Base-by-base conservation (phyloP, 2,329 filamentous ascomycete species). In the Bipolaris gigantea region DNA sequence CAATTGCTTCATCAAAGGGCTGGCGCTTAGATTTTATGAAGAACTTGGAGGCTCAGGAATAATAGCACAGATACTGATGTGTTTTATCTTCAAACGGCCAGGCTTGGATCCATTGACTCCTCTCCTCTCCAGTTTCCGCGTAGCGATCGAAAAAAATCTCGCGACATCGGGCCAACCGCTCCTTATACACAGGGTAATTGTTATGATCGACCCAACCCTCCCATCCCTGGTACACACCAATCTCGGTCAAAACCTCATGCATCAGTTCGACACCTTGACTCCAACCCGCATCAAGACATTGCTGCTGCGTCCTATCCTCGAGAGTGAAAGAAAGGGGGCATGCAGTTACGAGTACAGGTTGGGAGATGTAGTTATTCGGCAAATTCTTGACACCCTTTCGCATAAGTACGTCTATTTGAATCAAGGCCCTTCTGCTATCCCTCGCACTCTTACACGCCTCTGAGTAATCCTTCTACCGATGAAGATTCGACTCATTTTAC, bases 171-270 rank as follows among this genome's bases (percentile, higher is more conserved):
- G 53, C 46, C 41, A 63, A 50, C 33, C 58, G 56, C 53, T 63
- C 60, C 52, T 60, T 62, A 21, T 59, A 61, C 51, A 64, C 49
- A 23, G 48, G 19, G 50, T 64, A 64, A 46, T 64, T 60, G 23
- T 54, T 49, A 53, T 62, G 60, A 51, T 60, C 60, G 39, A 64
- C 63, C 60, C 60, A 62, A 45, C 62, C 62, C 55, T 64, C 57
- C 62, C 62, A 64, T 59, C 62, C 62, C 36, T 62, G 50, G 30
- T 63, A 62, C 46, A 50, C 60, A 34, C 64, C 53, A 27, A 63
- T 56, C 50, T 66, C 52, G 40, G 38, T 45, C 53, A 63, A 42
- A 46, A 59, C 15, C 44, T 63, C 57, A 34, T 54, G 39, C 63
- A 63, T 66, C n/a, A 63, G 52, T 50, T 63, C 60, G 35, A 66